These are phyloP conservation scores for Starmerella stellata DNA, from an alignment of 805 yeast species.

Conservation along the genomic window DNA sequence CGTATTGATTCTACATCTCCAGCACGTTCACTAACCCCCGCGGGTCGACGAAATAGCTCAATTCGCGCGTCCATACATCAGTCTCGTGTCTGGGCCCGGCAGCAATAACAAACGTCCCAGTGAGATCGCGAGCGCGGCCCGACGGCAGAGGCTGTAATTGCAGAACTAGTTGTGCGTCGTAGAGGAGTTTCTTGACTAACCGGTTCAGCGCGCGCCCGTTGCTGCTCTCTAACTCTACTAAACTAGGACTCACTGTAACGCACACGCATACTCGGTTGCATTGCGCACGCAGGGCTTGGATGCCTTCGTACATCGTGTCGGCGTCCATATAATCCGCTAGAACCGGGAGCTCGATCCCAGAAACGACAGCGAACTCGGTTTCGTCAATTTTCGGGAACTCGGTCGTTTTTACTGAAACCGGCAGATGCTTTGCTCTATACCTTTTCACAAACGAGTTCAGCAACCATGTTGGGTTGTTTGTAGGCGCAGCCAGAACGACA, in stretches of 20 bases:
- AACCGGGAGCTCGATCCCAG: constrained; percentile 6
- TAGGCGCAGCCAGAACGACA: constrained; percentile 17
- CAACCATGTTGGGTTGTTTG: constrained; percentile 18
- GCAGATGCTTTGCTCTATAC: background rate
- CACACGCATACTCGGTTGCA: constrained; percentile 23
- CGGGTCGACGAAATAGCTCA: constrained; percentile 6
- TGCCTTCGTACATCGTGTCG: constrained; percentile 23
- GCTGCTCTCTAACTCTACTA: constrained; percentile 20
- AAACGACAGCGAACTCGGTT: constrained; percentile 5
- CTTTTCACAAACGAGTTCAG: constrained; percentile 2
- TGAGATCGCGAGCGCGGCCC: constrained; percentile 66
- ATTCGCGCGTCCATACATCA: constrained; percentile 6
- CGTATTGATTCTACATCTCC: background rate
- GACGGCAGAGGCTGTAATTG: constrained; percentile 51
- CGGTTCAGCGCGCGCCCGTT: constrained; percentile 28
- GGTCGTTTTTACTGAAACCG: background rate
- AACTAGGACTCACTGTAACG: constrained; percentile 26
- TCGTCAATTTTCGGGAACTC: constrained; percentile 9
- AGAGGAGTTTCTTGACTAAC: constrained; percentile 31
- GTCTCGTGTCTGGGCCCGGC: constrained; percentile 29
- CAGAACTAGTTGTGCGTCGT: constrained; percentile 36
- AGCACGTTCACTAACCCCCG: background rate
- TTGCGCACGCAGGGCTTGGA: constrained; percentile 23
- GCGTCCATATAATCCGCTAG: constrained; percentile 15
- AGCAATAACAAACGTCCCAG: constrained; percentile 49